Evolutionary conservation across 2,329 filamentous ascomycete species (phyloP).

Genomic region (Penicillium sp.): DNA sequence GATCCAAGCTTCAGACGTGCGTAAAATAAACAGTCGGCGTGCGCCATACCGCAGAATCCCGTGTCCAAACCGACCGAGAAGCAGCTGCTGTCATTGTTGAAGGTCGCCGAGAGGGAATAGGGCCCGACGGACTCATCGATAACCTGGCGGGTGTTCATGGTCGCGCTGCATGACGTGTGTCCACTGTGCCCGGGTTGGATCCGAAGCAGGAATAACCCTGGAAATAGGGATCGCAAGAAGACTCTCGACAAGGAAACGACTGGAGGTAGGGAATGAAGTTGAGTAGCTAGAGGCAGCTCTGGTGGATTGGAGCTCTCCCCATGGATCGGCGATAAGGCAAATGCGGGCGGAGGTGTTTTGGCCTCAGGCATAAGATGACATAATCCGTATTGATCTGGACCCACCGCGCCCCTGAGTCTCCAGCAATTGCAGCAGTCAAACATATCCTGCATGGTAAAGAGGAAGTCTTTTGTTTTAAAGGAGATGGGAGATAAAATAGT

Average conservation of each 20-base stretch:
- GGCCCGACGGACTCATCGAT: conserved; percentile 78
- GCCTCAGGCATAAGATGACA: conserved; percentile 20
- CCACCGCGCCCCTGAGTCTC: conserved; percentile 33
- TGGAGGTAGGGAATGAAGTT: neutral
- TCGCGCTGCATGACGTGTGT: conserved; percentile 26
- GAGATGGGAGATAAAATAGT: too few relatives aligned
- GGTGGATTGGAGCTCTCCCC: conserved; percentile 1
- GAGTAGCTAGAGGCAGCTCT: neutral
- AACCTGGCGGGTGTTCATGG: conserved; percentile 86
- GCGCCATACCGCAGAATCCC: conserved; percentile 75
- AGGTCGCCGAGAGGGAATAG: conserved; percentile 78
- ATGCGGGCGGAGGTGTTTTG: conserved; percentile 23
- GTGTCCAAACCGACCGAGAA: conserved; percentile 87
- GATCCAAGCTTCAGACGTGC: neutral
- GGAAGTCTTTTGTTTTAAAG: too few relatives aligned
- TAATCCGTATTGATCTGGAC: too few relatives aligned
- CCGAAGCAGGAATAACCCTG: neutral
- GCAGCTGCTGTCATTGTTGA: conserved; percentile 82
- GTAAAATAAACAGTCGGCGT: too few relatives aligned
- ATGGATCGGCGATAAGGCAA: conserved; percentile 28
- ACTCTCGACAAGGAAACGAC: too few relatives aligned
- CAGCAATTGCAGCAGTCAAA: too few relatives aligned
- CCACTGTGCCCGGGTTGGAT: neutral
- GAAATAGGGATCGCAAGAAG: neutral
- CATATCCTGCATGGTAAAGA: too few relatives aligned